Conservation (phyloP, 441 rosid genomes). For the Corymbia citriodora region DNA sequence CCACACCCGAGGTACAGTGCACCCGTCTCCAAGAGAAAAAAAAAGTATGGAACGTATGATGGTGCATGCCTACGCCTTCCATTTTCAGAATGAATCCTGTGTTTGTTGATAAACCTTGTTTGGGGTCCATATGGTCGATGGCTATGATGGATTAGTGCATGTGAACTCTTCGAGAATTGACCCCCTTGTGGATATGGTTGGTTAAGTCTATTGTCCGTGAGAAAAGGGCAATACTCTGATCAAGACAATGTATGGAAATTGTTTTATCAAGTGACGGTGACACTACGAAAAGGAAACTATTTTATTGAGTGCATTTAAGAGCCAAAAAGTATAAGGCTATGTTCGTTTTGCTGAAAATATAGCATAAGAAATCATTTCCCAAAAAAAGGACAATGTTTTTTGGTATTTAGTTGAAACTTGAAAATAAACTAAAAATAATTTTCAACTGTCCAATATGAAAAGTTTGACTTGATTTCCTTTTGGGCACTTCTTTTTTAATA, state of each 20-base stretch:
- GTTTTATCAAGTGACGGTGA: background rate
- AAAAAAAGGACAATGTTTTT: too few relatives aligned
- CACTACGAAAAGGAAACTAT: background rate
- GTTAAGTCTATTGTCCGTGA: background rate
- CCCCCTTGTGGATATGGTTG: background rate
- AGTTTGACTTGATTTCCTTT: too few relatives aligned
- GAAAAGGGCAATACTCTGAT: background rate
- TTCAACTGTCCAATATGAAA: too few relatives aligned
- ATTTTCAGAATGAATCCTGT: background rate
- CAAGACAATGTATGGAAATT: background rate
- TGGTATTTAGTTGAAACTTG: too few relatives aligned
- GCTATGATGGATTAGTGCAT: accelerated
- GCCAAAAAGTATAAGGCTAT: background rate
- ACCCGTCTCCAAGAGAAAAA: background rate
- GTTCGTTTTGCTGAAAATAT: too few relatives aligned
- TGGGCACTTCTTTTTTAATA: too few relatives aligned
- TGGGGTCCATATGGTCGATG: background rate
- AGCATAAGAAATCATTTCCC: too few relatives aligned
- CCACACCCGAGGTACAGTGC: background rate
- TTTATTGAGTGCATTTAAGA: background rate
- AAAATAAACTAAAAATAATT: too few relatives aligned
- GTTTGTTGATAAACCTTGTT: background rate
- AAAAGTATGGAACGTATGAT: background rate
- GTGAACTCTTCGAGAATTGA: background rate
- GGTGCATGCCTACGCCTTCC: background rate